Conservation (phyloP, 768 basidiomycete species). For the Suillus subaureus region DNA sequence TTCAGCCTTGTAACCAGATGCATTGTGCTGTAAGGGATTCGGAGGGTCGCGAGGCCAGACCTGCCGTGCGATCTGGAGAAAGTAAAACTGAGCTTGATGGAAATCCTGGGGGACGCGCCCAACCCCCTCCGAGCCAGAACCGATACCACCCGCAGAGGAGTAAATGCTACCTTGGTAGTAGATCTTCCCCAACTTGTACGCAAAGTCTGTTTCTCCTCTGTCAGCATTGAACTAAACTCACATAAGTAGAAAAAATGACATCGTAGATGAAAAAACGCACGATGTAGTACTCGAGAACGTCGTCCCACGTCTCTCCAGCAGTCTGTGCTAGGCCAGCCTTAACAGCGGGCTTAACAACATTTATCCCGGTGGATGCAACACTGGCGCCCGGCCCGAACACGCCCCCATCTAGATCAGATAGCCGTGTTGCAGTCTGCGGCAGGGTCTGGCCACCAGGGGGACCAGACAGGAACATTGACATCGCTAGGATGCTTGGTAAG, state of each 20-base stretch:
- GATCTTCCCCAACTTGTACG: conserved; percentile 91
- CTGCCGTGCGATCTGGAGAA: conserved; percentile 77
- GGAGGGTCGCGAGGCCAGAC: conserved; percentile 86
- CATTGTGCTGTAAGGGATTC: conserved; percentile 50
- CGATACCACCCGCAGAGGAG: conserved; percentile 72
- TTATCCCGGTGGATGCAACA: conserved; percentile 84
- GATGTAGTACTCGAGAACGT: conserved; percentile 89
- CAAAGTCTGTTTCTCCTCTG: conserved; percentile 85
- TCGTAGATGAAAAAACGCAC: conserved; percentile 40
- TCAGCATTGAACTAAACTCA: conserved; percentile 85
- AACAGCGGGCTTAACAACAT: conserved; percentile 72
- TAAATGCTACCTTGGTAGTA: conserved; percentile 97
- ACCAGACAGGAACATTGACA: conserved; percentile 78
- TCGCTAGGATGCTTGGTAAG: conserved; percentile 49
- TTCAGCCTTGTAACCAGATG: conserved; percentile 50
- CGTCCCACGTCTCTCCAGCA: conserved; percentile 93
- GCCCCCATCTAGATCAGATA: conserved; percentile 91
- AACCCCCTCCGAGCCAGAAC: conserved; percentile 90
- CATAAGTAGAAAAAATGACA: conserved; percentile 5
- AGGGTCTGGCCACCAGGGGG: conserved; percentile 91
- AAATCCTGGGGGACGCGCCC: conserved; percentile 85
- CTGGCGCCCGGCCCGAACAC: conserved; percentile 96
- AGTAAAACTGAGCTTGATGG: conserved; percentile 77
- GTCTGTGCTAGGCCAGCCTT: conserved; percentile 81
- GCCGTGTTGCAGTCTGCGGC: conserved; percentile 74